These are phyloP conservation scores for Eucalyptus marginata DNA, from an alignment of 345 rosid genomes.

Conservation along the genomic window DNA sequence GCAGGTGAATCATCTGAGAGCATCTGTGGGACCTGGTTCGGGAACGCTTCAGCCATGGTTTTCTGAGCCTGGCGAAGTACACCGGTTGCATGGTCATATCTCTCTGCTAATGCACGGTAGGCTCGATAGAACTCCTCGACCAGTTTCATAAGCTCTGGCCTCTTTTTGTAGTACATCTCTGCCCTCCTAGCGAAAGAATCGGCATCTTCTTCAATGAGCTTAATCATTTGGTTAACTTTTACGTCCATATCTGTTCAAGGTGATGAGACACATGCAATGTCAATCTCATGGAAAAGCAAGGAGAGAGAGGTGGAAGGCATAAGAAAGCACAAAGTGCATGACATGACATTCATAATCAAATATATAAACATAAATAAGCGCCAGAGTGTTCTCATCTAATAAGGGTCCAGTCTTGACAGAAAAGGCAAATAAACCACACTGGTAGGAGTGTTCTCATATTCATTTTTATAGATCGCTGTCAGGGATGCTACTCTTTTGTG, in stretches of 20 bases:
- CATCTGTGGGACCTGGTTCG: slow-evolving; percentile 67
- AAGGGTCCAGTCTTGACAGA: not conserved
- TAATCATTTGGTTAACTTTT: slow-evolving; percentile 95
- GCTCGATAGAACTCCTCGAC: slow-evolving; percentile 99
- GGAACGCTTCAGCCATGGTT: slow-evolving; percentile 92
- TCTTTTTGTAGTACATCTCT: slow-evolving; percentile 97
- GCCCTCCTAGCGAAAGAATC: slow-evolving; percentile 99
- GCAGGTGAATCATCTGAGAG: slow-evolving; percentile 57
- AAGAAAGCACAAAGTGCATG: not conserved
- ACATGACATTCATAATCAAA: not conserved
- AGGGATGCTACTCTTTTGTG: not conserved
- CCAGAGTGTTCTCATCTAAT: not conserved
- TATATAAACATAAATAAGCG: not conserved
- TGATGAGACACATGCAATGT: not conserved
- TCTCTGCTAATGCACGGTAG: slow-evolving; percentile 94
- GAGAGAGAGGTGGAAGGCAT: not conserved
- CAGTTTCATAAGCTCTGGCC: slow-evolving; percentile 95
- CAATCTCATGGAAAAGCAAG: not conserved
- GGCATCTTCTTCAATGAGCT: slow-evolving; percentile 96
- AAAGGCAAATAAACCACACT: not conserved
- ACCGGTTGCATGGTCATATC: slow-evolving; percentile 96
- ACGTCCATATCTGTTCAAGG: slow-evolving; percentile 77
- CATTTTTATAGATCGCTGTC: not conserved
- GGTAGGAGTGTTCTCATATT: not conserved
- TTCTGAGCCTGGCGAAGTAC: slow-evolving; percentile 86